phyloP scores from a whole-genome alignment of 2,329 filamentous ascomycete species.

The Calycina marina region DNA sequence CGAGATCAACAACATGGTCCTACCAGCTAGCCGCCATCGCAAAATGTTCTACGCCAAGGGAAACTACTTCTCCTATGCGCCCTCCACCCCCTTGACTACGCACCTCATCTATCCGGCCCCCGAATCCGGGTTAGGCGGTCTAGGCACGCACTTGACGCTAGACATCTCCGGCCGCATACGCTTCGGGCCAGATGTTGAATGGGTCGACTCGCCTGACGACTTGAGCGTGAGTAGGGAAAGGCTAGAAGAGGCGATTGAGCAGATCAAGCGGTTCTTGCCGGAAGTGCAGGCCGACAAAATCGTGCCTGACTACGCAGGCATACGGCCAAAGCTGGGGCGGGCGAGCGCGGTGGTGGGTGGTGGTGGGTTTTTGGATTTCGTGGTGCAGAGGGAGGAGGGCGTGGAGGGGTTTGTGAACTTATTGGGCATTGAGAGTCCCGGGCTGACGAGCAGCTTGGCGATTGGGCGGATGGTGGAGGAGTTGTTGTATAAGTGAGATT shows the following conservation, averaged over 20 bases:
- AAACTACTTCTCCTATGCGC: constrained; percentile 78
- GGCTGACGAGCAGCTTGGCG: constrained; percentile 73
- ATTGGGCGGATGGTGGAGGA: constrained; percentile 63
- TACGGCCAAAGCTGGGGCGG: constrained; percentile 66
- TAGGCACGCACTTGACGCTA: constrained; percentile 88
- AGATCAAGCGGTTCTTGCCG: constrained; percentile 71
- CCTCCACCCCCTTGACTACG: constrained; percentile 46
- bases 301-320: constrained; percentile 75
- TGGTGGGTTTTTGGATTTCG: constrained; percentile 70
- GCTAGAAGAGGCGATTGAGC: constrained; percentile 50
- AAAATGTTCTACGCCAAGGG: constrained; percentile 79
- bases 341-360: constrained; percentile 45
- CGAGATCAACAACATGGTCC: constrained; percentile 67
- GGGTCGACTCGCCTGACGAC: constrained; percentile 60
- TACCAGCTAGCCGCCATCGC: constrained; percentile 39
- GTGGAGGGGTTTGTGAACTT: constrained; percentile 77
- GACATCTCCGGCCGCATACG: constrained; percentile 73
- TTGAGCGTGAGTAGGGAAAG: constrained; percentile 51
- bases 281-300: constrained; percentile 51
- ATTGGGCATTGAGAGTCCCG: constrained; percentile 85
- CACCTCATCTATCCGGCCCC: constrained; percentile 83
- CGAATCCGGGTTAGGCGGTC: constrained; percentile 62
- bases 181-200: constrained; percentile 92
- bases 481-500: constrained; percentile 19
- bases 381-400: constrained; percentile 62